These are phyloP conservation scores for Botrytis sinoallii DNA, from an alignment of 2,329 filamentous ascomycete species.

Conservation along the genomic window DNA sequence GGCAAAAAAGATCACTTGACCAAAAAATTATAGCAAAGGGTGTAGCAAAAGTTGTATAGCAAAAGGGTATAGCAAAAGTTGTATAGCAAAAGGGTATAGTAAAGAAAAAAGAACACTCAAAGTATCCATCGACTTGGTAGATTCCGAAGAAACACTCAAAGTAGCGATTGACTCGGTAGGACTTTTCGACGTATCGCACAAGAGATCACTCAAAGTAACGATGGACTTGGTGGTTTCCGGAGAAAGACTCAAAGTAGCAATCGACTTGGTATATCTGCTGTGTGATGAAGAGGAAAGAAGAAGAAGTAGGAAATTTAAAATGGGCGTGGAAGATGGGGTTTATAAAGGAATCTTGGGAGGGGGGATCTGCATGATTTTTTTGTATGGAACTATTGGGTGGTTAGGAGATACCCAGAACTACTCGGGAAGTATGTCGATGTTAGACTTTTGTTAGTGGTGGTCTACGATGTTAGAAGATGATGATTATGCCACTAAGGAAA, in stretches of 20 bases:
- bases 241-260: neutral
- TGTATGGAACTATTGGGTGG: neutral
- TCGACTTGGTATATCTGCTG: neutral
- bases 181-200: neutral
- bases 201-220: neutral
- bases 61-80: neutral
- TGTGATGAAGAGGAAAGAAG: neutral
- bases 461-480: neutral
- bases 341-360: neutral
- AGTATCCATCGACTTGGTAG: slow-evolving; percentile 9
- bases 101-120: neutral
- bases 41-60: no score
- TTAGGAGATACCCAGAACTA: neutral
- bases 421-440: neutral
- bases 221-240: neutral
- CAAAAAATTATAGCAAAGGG: neutral
- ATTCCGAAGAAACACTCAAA: slow-evolving; percentile 5
- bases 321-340: neutral
- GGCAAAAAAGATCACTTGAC: slow-evolving; percentile 7
- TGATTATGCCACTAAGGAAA: neutral
- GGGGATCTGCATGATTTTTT: neutral
- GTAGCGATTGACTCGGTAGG: neutral
- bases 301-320: neutral
- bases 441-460: neutral
- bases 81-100: neutral